Evolutionary conservation across 2,329 filamentous ascomycete species (phyloP).

Genomic region (Harringtonia aguacate): DNA sequence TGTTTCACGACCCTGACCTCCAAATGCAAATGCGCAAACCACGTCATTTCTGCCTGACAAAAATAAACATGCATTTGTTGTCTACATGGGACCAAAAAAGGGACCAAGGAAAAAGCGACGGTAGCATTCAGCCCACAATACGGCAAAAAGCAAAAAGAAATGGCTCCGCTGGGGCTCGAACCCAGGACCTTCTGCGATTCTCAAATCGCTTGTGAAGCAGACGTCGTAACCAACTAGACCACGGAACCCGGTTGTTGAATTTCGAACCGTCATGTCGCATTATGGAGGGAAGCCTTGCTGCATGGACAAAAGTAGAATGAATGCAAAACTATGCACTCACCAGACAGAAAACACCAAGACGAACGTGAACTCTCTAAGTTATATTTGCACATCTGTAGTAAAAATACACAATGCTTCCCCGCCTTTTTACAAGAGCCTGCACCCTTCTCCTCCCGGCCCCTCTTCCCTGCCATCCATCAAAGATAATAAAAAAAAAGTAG

Average conservation of each 20-base stretch:
- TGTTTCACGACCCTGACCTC: no score
- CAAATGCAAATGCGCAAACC: not conserved
- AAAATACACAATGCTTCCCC: not conserved
- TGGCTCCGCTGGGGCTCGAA: conserved; percentile 16
- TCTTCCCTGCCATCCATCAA: not conserved
- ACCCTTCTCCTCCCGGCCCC: no score
- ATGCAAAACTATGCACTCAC: no score
- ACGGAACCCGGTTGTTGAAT: conserved; percentile 9
- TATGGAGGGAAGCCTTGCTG: no score
- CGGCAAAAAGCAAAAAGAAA: conserved; percentile 6
- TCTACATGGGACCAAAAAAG: no score
- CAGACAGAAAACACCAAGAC: no score
- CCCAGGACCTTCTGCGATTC: conserved; percentile 16
- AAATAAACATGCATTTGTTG: not conserved
- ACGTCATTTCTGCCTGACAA: not conserved
- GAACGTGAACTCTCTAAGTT: not conserved
- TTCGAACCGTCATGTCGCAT: no score
- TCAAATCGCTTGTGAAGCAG: conserved; percentile 13
- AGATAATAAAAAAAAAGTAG: not conserved
- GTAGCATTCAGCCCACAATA: not conserved
- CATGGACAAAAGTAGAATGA: no score
- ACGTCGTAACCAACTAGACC: conserved; percentile 18
- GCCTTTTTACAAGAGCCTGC: no score
- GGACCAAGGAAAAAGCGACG: not conserved
- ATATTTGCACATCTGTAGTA: not conserved